phyloP scores from a whole-genome alignment of 202 grass and related monocot genomes.

The Digitaria exilis region DNA sequence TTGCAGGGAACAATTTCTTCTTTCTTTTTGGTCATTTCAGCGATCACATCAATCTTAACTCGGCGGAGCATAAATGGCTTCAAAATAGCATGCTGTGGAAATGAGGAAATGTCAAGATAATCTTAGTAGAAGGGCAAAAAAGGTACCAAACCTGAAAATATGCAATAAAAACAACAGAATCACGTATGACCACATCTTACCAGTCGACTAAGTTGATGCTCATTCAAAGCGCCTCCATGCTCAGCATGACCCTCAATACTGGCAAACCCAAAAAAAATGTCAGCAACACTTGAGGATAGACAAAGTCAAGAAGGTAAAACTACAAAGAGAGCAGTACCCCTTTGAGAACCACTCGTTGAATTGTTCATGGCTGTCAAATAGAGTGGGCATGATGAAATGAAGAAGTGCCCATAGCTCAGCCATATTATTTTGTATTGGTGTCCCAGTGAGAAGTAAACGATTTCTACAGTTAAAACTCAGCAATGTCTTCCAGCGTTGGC shows the following conservation, averaged over 20 bases:
- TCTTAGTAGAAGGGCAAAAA: constrained; percentile 8
- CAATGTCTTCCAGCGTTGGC: constrained; percentile 97
- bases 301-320: constrained; percentile 36
- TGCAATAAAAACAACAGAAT: constrained; percentile 32
- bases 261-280: constrained; percentile 36
- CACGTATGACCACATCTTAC: constrained; percentile 50
- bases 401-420: constrained; percentile 99
- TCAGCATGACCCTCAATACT: constrained; percentile 99
- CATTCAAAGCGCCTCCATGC: constrained; percentile 98
- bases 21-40: constrained; percentile 97
- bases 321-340: constrained; percentile 62
- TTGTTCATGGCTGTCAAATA: constrained; percentile 99
- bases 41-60: constrained; percentile 98
- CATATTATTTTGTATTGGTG: constrained; percentile 99
- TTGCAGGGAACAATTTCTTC: constrained; percentile 94
- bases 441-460: constrained; percentile 96
- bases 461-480: constrained; percentile 99
- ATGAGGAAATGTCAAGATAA: constrained; percentile 25
- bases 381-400: constrained; percentile 99
- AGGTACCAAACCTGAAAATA: constrained; percentile 9
- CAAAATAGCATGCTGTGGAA: constrained; percentile 87
- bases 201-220: constrained; percentile 98
- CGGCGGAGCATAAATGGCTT: constrained; percentile 99
- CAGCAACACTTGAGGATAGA: constrained; percentile 40
- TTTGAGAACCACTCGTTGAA: constrained; percentile 99